Evolutionary conservation across 1,284 basidiomycete species (phyloP), one percentile per base, ranked within the genome.

Genomic region (Ganoderma boninense): DNA sequence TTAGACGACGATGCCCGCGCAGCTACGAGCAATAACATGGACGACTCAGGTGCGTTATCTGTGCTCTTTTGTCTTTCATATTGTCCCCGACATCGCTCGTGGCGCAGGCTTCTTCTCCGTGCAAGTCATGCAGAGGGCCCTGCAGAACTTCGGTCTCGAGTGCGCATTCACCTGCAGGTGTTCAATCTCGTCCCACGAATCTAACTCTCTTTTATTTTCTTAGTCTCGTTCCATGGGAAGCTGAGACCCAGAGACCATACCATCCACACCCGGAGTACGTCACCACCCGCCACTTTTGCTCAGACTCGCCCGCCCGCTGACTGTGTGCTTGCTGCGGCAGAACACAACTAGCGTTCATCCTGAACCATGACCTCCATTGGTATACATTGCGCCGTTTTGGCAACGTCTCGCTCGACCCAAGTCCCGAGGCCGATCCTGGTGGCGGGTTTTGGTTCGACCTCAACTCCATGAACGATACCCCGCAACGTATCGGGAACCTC

Each of bases 361-460:
- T 98, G 61, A 96, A 98, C 80, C 88, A 93, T 64, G 85, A 62
- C 60, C 40, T 62, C n/a, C 60, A 62, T 42, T 62, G 60, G 60
- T 62, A 62, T 3, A 62, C 60, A 23, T 29, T 62, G 23, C 60
- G 60, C 23, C 60, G 60, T 6, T 62, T 62, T n/a, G 60, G 60
- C 4, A 40, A 62, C 40, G 60, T 62, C 60, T 62, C 60, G 4
- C 38, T 62, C 40, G 60, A 62, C 14, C 60, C 40, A 20, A 61
- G 26, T 44, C 60, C 60, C 4, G 60, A 42, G 6, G 60, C 60
- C 13, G 60, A 62, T 92, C 83, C 80, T 60, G 91, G 84, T 18
- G 81, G 85, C 49, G 88, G 89, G 2, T 91, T 92, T 77, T 98
- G 96, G 95, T 98, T 95, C 84, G 97, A 97, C 80, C 86, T 98